Evolutionary conservation across 306 rosid species (phyloP).

Genomic region (Prunus kanzakura): DNA sequence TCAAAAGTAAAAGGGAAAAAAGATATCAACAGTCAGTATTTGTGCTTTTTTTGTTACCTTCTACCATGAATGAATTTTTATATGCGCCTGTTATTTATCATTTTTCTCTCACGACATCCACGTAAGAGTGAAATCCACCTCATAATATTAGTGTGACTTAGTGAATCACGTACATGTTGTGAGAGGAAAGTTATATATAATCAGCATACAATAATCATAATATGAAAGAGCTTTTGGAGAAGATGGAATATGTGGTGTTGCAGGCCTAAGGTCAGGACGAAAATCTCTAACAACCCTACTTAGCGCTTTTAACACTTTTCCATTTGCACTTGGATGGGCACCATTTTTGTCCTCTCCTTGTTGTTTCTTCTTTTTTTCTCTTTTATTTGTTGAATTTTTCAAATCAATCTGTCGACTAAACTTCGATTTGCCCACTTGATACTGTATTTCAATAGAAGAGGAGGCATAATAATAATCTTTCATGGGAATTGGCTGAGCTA

Average conservation of each 20-base stretch:
- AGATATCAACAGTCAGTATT: background rate
- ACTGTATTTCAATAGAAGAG: background rate
- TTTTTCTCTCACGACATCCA: background rate
- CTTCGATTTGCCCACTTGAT: background rate
- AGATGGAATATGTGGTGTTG: conserved; percentile 1
- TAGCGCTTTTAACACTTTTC: background rate
- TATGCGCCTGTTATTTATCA: background rate
- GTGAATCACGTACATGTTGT: background rate
- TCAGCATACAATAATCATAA: background rate
- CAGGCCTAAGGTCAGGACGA: background rate
- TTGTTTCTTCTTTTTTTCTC: background rate
- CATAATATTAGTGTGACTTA: no score
- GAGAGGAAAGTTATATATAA: background rate
- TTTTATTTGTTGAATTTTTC: background rate
- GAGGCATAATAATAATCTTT: background rate
- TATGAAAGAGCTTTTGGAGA: background rate
- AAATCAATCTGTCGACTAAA: background rate
- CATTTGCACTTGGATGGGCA: background rate
- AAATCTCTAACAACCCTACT: background rate
- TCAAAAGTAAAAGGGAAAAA: background rate
- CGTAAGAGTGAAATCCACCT: background rate
- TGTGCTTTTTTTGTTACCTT: background rate
- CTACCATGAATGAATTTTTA: background rate
- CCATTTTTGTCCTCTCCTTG: conserved; percentile 11
- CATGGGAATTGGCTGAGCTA: background rate